phyloP scores from a whole-genome alignment of 208 protist genomes.

The Leptomonas pyrrhocoris region DNA sequence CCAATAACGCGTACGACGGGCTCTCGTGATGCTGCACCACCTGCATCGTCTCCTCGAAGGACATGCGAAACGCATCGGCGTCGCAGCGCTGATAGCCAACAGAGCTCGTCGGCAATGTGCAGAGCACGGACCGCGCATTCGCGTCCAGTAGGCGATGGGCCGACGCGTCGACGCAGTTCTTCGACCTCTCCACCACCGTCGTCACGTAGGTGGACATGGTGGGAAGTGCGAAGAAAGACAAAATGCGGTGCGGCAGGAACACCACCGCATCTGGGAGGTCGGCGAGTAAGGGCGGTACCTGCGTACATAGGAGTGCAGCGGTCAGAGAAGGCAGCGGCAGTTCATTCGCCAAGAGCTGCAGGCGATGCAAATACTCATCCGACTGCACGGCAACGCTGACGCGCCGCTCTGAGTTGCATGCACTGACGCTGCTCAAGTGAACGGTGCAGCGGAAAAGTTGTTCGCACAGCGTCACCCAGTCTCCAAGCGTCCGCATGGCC shows the following conservation, averaged over 20 bases:
- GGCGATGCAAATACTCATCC: constrained; percentile 10
- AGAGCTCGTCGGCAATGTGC: neutral
- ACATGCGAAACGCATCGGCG: neutral
- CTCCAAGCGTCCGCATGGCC: constrained; percentile 4
- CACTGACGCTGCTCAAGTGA: neutral
- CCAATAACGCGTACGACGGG: constrained; percentile 18
- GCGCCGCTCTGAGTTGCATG: neutral
- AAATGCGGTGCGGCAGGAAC: constrained; percentile 25
- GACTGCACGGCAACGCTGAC: neutral
- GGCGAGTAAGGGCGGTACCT: neutral
- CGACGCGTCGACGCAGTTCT: constrained; percentile 28
- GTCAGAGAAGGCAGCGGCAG: constrained; percentile 24
- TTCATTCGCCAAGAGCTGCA: constrained; percentile 30
- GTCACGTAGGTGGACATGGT: constrained; percentile 1
- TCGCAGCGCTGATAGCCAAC: neutral
- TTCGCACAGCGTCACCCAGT: constrained; percentile 24
- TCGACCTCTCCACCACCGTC: constrained; percentile 14
- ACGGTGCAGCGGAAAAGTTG: constrained; percentile 15
- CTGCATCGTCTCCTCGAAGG: constrained; percentile 22
- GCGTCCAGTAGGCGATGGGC: constrained; percentile 31
- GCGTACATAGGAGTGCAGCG: constrained; percentile 25
- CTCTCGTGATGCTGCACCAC: constrained; percentile 32
- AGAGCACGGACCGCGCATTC: constrained; percentile 26
- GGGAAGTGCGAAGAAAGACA: constrained; percentile 20
- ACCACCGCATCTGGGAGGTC: neutral